Percentiles rank a stretch among this genome's conserved stretches.
Conservation (phyloP, 1,284 basidiomycete species). For the Rhodotorula sp. region DNA sequence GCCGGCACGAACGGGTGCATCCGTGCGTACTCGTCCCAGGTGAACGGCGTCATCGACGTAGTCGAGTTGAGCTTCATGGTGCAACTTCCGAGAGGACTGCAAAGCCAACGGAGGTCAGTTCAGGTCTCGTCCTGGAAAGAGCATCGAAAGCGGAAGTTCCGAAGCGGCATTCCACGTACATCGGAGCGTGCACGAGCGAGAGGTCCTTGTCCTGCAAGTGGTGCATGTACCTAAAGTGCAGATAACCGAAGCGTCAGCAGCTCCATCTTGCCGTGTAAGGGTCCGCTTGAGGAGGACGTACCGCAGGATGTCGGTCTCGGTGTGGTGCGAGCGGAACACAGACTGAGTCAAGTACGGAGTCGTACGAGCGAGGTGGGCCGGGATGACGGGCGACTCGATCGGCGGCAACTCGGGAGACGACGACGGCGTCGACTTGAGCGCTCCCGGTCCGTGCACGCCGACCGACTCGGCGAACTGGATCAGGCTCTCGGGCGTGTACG, state of each 20-base stretch:
- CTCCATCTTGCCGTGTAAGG: neutral
- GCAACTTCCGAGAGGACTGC: slow-evolving; percentile 72
- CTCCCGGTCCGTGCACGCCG: slow-evolving; percentile 40
- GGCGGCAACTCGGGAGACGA: slow-evolving; percentile 44
- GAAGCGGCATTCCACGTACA: slow-evolving; percentile 48
- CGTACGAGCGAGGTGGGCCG: slow-evolving; percentile 64
- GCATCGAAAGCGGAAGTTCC: no score
- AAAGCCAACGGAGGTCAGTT: neutral
- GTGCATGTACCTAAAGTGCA: slow-evolving; percentile 60
- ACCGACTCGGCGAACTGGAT: slow-evolving; percentile 48
- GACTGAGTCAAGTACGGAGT: slow-evolving; percentile 78
- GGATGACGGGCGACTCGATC: slow-evolving; percentile 52
- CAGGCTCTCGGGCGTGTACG: slow-evolving; percentile 48
- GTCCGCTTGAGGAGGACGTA: neutral
- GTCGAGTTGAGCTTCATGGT: slow-evolving; percentile 82
- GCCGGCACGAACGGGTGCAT: slow-evolving; percentile 91
- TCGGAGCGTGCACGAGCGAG: slow-evolving; percentile 93
- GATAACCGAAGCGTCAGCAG: neutral
- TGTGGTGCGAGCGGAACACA: slow-evolving; percentile 87
- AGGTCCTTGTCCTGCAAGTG: slow-evolving; percentile 92
- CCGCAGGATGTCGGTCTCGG: slow-evolving; percentile 95
- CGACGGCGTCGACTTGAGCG: slow-evolving; percentile 33
- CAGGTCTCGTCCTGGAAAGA: neutral
- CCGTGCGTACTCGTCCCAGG: slow-evolving; percentile 84
- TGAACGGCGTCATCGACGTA: slow-evolving; percentile 93